Percentiles rank a stretch among this genome's conserved stretches.
Conservation (phyloP, 306 rosid species). For the Corylus americana region DNA sequence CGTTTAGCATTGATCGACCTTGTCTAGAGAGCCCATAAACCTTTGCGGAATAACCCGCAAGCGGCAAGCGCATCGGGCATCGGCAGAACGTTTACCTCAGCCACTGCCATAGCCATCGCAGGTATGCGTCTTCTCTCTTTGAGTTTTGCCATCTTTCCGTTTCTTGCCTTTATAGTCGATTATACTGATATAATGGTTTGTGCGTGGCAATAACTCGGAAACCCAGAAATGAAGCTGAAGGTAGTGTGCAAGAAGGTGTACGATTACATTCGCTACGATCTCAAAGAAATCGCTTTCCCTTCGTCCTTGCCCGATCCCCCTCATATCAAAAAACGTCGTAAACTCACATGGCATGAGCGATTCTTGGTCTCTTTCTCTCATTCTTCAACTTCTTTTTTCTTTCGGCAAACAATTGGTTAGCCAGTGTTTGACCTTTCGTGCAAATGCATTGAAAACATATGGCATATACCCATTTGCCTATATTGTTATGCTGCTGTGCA, state of each 20-base stretch:
- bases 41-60: too few species aligned
- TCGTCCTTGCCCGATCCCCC: constrained; percentile 95
- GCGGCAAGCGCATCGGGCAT: background rate
- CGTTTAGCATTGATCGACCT: too few species aligned
- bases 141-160: background rate
- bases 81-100: background rate
- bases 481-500: constrained; percentile 26
- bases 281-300: constrained; percentile 87
- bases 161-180: background rate
- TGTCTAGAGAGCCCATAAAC: too few species aligned
- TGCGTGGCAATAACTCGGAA: background rate
- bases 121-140: background rate
- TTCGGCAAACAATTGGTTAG: background rate
- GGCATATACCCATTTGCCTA: background rate
- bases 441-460: background rate
- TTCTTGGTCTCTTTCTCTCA: constrained; percentile 41
- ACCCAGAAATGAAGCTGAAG: constrained; percentile 58
- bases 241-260: constrained; percentile 65
- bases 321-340: constrained; percentile 57
- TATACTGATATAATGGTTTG: background rate
- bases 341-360: constrained; percentile 66
- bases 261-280: constrained; percentile 72
- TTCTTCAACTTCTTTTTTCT: background rate
- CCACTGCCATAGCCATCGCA: background rate
- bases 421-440: background rate